Evolutionary conservation across 495 filamentous ascomycete species (phyloP).

Genomic region (Aspergillus campestris): DNA sequence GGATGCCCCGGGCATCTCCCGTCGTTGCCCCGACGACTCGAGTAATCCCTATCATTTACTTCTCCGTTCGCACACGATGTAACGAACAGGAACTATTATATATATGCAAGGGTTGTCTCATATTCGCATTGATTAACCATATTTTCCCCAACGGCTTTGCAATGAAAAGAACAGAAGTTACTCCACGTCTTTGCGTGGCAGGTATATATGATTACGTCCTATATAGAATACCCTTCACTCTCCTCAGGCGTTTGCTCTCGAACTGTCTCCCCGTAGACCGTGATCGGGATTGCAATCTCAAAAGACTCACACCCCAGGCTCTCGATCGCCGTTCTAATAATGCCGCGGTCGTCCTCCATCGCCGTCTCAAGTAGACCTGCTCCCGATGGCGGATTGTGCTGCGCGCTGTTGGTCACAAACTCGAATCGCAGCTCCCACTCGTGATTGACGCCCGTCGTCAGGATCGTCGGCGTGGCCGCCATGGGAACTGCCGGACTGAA

Average conservation of each 20-base stretch:
- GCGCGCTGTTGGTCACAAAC: slow-evolving; percentile 60
- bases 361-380: slow-evolving; percentile 38
- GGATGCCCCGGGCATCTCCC: slow-evolving; percentile 8
- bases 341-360: slow-evolving; percentile 68
- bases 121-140: too few species aligned
- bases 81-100: too few species aligned
- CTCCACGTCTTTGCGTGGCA: slow-evolving; percentile 3
- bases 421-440: slow-evolving; percentile 85
- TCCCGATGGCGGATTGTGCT: slow-evolving; percentile 31
- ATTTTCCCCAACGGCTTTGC: too few species aligned
- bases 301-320: slow-evolving; percentile 78
- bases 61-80: too few species aligned
- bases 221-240: slow-evolving; percentile 40
- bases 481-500: slow-evolving; percentile 77
- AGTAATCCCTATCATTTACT: too few species aligned
- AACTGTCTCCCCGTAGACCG: slow-evolving; percentile 68
- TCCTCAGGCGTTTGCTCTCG: slow-evolving; percentile 36
- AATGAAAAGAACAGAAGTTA: slow-evolving; percentile 3
- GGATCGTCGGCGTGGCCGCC: slow-evolving; percentile 75
- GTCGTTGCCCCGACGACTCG: slow-evolving; percentile 6
- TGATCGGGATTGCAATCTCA: slow-evolving; percentile 75
- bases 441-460: slow-evolving; percentile 75
- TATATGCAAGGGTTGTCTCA: too few species aligned
- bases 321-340: slow-evolving; percentile 63
- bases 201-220: slow-evolving; percentile 4